These are phyloP conservation scores for Elsinoe ampelina DNA, from an alignment of 2,329 filamentous ascomycete genomes.

Conservation along the genomic window DNA sequence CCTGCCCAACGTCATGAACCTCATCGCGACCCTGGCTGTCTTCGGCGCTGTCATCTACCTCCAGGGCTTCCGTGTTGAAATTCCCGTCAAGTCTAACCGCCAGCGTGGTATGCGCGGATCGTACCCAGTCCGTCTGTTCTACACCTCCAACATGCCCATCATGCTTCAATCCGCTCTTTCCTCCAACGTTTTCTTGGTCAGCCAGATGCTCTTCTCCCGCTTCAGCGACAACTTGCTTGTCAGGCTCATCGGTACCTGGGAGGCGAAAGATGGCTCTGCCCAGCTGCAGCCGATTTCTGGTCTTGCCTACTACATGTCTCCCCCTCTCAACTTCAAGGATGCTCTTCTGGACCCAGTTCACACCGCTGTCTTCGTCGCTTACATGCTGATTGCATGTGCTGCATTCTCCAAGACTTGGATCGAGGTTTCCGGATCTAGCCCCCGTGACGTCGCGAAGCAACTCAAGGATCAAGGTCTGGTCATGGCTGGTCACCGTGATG, in stretches of 20 bases:
- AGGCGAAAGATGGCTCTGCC: slow-evolving; percentile 88
- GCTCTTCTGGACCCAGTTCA: slow-evolving; percentile 95
- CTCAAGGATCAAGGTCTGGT: slow-evolving; percentile 99
- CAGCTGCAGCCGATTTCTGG: slow-evolving; percentile 91
- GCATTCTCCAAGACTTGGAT: slow-evolving; percentile 99
- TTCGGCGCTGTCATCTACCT: slow-evolving; percentile 97
- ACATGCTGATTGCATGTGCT: slow-evolving; percentile 96
- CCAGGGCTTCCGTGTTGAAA: slow-evolving; percentile 83
- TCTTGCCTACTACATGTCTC: slow-evolving; percentile 95
- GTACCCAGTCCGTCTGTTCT: slow-evolving; percentile 98
- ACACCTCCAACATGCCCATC: slow-evolving; percentile 99
- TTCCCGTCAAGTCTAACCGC: slow-evolving; percentile 97
- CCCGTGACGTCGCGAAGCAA: slow-evolving; percentile 97
- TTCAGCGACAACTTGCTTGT: slow-evolving; percentile 99
- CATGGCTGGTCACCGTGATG: slow-evolving; percentile 98
- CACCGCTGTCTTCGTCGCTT: slow-evolving; percentile 87
- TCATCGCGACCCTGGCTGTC: slow-evolving; percentile 82
- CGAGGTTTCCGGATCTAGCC: slow-evolving; percentile 95
- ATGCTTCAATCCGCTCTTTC: slow-evolving; percentile 98
- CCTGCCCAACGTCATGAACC: slow-evolving; percentile 98
- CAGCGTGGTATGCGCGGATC: slow-evolving; percentile 97
- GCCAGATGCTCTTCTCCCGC: slow-evolving; percentile 97
- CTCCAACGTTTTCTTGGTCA: slow-evolving; percentile 98
- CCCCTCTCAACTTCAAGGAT: slow-evolving; percentile 93
- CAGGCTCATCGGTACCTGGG: slow-evolving; percentile 95